phyloP scores from a whole-genome alignment of 495 filamentous ascomycete genomes.

The Trichoderma virens region DNA sequence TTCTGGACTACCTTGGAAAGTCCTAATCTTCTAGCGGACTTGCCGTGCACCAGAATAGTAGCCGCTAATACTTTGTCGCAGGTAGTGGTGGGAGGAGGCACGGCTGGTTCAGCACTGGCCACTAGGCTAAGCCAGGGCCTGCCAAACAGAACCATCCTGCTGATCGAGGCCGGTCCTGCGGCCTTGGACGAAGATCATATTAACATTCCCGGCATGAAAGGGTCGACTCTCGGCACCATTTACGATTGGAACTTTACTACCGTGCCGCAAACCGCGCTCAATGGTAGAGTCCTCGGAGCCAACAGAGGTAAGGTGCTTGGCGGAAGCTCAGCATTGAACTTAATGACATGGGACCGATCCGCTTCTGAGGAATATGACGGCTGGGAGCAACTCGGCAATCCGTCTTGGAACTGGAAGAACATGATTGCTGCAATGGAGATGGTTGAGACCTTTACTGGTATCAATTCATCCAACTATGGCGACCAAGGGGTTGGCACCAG shows the following conservation, averaged over 20 bases:
- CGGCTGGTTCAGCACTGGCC: conserved; percentile 49
- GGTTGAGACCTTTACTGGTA: conserved; percentile 26
- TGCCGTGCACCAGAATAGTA: neutral
- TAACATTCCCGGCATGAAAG: conserved; percentile 34
- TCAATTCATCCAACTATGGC: conserved; percentile 14
- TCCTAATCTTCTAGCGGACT: neutral
- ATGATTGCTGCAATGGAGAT: conserved; percentile 29
- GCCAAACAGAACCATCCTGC: conserved; percentile 40
- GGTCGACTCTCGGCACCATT: conserved; percentile 30
- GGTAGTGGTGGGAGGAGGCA: conserved; percentile 61
- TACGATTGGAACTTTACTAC: conserved; percentile 51
- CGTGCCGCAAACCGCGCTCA: conserved; percentile 32
- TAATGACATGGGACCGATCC: conserved; percentile 47
- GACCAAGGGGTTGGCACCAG: conserved; percentile 13
- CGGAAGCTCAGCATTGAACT: conserved; percentile 32
- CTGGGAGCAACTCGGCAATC: conserved; percentile 47
- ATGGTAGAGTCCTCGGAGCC: conserved; percentile 23
- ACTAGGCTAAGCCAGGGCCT: conserved; percentile 50
- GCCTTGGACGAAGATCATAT: conserved; percentile 38
- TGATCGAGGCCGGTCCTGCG: conserved; percentile 48
- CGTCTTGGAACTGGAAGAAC: conserved; percentile 48
- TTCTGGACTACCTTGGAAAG: neutral
- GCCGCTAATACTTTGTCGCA: conserved; percentile 3
- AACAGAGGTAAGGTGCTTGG: conserved; percentile 44
- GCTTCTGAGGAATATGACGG: conserved; percentile 47